Conservation (phyloP, 2,329 filamentous ascomycete genomes). For the Septoria linicola region DNA sequence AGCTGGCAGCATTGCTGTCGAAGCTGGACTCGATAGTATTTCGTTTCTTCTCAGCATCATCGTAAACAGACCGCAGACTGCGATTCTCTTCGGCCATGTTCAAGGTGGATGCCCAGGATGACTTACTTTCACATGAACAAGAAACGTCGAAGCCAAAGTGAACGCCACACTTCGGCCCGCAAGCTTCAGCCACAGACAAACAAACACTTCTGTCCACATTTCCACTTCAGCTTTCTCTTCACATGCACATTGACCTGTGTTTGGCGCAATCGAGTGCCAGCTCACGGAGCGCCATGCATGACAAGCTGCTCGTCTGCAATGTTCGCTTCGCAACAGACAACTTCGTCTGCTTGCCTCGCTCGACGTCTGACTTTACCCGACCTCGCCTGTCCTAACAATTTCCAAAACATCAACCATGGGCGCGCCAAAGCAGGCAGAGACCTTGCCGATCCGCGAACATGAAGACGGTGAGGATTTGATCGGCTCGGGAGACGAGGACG, state of each 20-base stretch:
- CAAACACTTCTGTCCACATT: not conserved
- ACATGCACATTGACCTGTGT: too few species aligned
- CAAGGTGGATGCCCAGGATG: not conserved
- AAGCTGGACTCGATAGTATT: constrained; percentile 60
- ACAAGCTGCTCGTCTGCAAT: too few species aligned
- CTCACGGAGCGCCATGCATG: too few species aligned
- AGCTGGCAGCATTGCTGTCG: constrained; percentile 64
- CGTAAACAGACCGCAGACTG: constrained; percentile 55
- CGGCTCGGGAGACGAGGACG: constrained; percentile 28
- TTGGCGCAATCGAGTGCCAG: too few species aligned
- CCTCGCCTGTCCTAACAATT: too few species aligned
- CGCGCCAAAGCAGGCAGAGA: constrained; percentile 8
- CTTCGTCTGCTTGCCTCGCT: too few species aligned
- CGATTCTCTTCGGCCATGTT: constrained; percentile 50
- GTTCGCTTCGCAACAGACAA: too few species aligned
- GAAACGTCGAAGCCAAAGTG: not conserved
- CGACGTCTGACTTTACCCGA: too few species aligned
- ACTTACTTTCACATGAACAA: constrained; percentile 11
- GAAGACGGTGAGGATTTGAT: constrained; percentile 13
- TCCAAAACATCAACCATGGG: constrained; percentile 13
- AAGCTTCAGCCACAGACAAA: not conserved
- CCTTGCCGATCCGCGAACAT: not conserved
- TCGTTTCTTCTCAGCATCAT: constrained; percentile 56
- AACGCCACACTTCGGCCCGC: constrained; percentile 2
- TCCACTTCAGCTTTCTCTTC: not conserved